These are phyloP conservation scores for Alternaria sp. DNA, from an alignment of 2,329 filamentous ascomycete genomes.

Conservation along the genomic window DNA sequence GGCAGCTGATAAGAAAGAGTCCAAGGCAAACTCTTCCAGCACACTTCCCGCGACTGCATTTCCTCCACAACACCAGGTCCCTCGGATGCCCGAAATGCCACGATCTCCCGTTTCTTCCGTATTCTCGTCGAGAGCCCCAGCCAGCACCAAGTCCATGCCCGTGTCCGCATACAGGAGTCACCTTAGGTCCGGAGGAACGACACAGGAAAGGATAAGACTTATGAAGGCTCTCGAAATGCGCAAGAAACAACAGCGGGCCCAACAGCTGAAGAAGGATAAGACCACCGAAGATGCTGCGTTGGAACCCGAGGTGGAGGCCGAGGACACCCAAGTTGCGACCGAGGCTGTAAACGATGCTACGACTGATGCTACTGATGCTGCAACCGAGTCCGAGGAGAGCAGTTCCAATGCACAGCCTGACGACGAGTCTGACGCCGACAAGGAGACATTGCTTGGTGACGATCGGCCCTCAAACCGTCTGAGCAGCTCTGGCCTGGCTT, in stretches of 20 bases:
- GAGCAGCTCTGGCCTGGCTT: conserved; percentile 64
- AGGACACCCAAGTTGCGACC: conserved; percentile 7
- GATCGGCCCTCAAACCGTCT: conserved; percentile 20
- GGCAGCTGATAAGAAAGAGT: conserved; percentile 42
- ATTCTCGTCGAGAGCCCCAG: conserved; percentile 51
- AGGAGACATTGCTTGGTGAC: conserved; percentile 28
- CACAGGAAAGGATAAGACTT: conserved; percentile 87
- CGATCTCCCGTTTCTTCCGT: conserved; percentile 51
- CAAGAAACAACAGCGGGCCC: conserved; percentile 73
- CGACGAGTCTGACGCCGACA: conserved; percentile 18
- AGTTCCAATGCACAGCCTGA: conserved; percentile 9
- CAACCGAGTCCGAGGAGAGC: conserved; percentile 11
- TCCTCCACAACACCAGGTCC: conserved; percentile 47
- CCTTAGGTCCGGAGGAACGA: conserved; percentile 66
- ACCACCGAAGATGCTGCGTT: conserved; percentile 21
- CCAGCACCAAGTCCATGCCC: conserved; percentile 56
- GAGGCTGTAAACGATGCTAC: neutral
- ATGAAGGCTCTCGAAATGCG: conserved; percentile 94
- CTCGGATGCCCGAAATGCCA: conserved; percentile 46
- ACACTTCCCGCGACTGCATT: conserved; percentile 42
- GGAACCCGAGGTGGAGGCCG: conserved; percentile 13
- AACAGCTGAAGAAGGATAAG: conserved; percentile 36
- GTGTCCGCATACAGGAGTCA: conserved; percentile 47
- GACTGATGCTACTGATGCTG: conserved; percentile 1
- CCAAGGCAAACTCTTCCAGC: conserved; percentile 48